Base-by-base conservation (phyloP, 768 basidiomycete species). In the Tylopilus sp. region DNA sequence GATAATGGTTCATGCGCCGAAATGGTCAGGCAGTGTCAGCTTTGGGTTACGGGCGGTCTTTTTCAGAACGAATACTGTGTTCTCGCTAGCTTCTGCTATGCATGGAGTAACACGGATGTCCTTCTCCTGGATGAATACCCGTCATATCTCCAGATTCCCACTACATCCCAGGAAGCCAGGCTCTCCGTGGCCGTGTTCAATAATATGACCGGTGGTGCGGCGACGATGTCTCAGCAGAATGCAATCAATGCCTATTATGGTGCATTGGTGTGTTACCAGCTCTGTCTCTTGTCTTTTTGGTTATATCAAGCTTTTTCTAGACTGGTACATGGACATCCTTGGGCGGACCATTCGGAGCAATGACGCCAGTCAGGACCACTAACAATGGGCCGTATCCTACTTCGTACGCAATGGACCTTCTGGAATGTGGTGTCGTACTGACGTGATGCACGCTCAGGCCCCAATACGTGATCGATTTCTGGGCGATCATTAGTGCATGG, bases 11-110 rank as follows among this genome's bases (percentile, higher is more conserved):
- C 63, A 22, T 64, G 63, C 22, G 45, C 45, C 4, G 54, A 63
- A 37, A 48, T 64, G 50, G 48, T 50, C 13, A 8, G 0, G 0
- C 61, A 64, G 24, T 64, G 63, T 42, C 45, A 50, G 22, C 52
- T 59, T 19, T 65, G 60, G 57, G 63, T 62, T 2, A 50, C 57
- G 9, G 17, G 40, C 16, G 62, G 63, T 12, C 54, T 65, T 7
- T 63, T 63, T 60, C 63, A 62, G 42, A 65, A 65, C 50, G 63
- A 59, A 22, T 54, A 25, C 24, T 63, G 63, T 25, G 60, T 63
- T 10, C 62, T 63, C 29, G 63, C 57, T 6, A 63, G 63, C 41
- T 56, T 65, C 43, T 63, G 63, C 31, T 63, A 63, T 16, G 60
- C 63, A 3, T 57, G 58, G 60, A 62, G 54, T 31, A n/a, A n/a